Evolutionary conservation across 1,139 yeast species (phyloP).

Genomic region (Taphrina flavorubra): DNA sequence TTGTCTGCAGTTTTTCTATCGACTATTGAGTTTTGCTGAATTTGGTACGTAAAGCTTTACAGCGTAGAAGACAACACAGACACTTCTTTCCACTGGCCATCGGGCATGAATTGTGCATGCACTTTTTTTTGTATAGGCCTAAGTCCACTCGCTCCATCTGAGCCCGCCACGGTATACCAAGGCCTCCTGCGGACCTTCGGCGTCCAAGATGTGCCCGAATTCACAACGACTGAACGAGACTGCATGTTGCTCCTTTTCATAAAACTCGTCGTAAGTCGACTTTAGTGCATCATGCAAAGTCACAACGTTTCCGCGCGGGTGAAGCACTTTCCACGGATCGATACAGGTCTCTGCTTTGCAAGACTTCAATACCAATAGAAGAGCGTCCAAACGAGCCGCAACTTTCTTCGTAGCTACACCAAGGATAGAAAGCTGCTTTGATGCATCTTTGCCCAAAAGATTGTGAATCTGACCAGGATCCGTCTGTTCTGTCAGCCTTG

Average conservation of each 20-base stretch:
- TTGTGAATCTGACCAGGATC: slow-evolving; percentile 39
- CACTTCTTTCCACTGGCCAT: too few relatives aligned
- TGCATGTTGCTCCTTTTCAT: slow-evolving; percentile 5
- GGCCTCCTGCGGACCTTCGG: slow-evolving; percentile 32
- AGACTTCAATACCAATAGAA: slow-evolving; percentile 33
- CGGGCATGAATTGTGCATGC: too few relatives aligned
- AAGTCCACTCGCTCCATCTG: slow-evolving; percentile 27
- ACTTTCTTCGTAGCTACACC: slow-evolving; percentile 26
- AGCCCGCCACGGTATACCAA: slow-evolving; percentile 8
- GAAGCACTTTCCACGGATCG: slow-evolving; percentile 35
- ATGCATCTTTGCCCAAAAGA: neutral
- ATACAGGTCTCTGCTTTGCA: slow-evolving; percentile 34
- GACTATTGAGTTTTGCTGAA: neutral
- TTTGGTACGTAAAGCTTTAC: too few relatives aligned
- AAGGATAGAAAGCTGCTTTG: slow-evolving; percentile 4
- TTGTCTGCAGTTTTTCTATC: neutral
- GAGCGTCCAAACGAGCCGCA: slow-evolving; percentile 29
- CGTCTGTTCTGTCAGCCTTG: neutral
- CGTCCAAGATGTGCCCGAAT: slow-evolving; percentile 27
- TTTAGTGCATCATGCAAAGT: slow-evolving; percentile 20
- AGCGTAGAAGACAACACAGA: too few relatives aligned
- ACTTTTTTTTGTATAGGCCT: neutral
- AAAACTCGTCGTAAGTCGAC: slow-evolving; percentile 13
- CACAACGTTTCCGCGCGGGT: slow-evolving; percentile 16
- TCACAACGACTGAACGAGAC: slow-evolving; percentile 29